Percentiles rank a stretch among this genome's conserved stretches.
Conservation (phyloP, 768 basidiomycete species). For the Lenzites betulinus region DNA sequence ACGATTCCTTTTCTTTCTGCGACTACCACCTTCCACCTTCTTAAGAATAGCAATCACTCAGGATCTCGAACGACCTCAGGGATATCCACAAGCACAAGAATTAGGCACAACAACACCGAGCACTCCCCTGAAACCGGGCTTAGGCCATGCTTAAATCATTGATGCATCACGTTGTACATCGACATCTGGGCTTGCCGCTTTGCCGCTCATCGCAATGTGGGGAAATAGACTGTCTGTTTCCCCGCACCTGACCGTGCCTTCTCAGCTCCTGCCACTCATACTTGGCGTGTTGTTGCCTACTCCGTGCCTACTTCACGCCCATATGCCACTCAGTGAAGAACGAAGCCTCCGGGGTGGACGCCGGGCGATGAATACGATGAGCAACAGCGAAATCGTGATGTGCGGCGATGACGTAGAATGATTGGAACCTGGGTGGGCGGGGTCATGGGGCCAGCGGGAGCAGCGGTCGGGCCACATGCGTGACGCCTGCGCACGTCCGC, state of each 20-base stretch:
- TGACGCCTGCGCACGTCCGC: not conserved
- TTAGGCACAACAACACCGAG: not conserved
- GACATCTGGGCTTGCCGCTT: no score
- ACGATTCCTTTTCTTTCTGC: no score
- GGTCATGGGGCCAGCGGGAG: conserved; percentile 15
- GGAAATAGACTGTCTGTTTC: conserved; percentile 2
- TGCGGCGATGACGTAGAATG: not conserved
- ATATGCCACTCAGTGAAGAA: not conserved
- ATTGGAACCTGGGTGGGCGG: not conserved
- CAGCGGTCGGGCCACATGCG: not conserved
- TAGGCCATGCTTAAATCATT: not conserved
- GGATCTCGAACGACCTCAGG: not conserved
- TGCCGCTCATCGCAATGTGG: not conserved
- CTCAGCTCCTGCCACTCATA: not conserved
- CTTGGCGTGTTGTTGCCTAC: not conserved
- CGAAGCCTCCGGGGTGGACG: not conserved
- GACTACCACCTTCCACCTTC: no score
- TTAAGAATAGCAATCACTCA: no score
- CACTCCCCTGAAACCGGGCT: not conserved
- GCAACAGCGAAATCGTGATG: not conserved
- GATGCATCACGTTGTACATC: not conserved
- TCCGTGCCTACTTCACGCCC: no score
- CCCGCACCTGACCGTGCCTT: not conserved
- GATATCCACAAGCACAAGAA: not conserved
- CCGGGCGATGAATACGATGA: no score